Percentiles rank a stretch among this genome's conserved stretches.
Evolutionary conservation across 768 basidiomycete genomes (phyloP).

Genomic region (Tephrocybe rancida): DNA sequence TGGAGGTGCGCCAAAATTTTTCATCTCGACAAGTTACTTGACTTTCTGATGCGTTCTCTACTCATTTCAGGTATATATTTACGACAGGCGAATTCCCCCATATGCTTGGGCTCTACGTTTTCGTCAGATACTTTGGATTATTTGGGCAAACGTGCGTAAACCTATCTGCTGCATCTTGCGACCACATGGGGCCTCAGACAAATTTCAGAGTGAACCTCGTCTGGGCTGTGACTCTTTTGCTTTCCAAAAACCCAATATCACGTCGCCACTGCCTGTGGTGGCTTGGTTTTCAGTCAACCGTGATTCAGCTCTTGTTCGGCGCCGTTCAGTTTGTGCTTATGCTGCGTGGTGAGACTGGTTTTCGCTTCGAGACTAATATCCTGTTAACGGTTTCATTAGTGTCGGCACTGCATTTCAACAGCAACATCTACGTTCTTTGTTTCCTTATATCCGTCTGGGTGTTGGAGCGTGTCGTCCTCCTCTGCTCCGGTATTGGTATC

Average conservation of each 20-base stretch:
- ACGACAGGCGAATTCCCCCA: background rate
- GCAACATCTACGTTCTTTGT: background rate
- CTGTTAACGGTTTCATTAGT: background rate
- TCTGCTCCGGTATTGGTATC: background rate
- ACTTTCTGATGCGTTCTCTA: too few relatives aligned
- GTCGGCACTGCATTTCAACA: constrained; percentile 13
- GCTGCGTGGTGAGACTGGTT: constrained; percentile 16
- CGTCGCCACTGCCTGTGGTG: constrained; percentile 2
- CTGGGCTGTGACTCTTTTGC: constrained; percentile 2
- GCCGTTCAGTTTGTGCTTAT: constrained; percentile 17
- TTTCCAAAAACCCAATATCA: constrained; percentile 2
- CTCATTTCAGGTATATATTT: background rate
- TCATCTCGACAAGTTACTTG: background rate
- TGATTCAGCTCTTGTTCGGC: constrained; percentile 15
- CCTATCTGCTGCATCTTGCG: background rate
- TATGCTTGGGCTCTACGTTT: constrained; percentile 10
- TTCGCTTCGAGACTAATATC: background rate
- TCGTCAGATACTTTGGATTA: constrained; percentile 18
- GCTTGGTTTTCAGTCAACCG: constrained; percentile 17
- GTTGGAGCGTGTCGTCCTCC: constrained; percentile 2
- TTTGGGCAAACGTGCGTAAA: constrained; percentile 15
- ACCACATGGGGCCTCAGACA: background rate
- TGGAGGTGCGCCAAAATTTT: constrained; percentile 11
- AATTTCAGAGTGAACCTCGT: constrained; percentile 9
- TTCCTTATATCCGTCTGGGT: constrained; percentile 4